A percentile compares a stretch with the other conserved stretches of the same genome.
These are phyloP conservation scores for Candida golubevii DNA, from an alignment of 805 yeast species.

Conservation along the genomic window DNA sequence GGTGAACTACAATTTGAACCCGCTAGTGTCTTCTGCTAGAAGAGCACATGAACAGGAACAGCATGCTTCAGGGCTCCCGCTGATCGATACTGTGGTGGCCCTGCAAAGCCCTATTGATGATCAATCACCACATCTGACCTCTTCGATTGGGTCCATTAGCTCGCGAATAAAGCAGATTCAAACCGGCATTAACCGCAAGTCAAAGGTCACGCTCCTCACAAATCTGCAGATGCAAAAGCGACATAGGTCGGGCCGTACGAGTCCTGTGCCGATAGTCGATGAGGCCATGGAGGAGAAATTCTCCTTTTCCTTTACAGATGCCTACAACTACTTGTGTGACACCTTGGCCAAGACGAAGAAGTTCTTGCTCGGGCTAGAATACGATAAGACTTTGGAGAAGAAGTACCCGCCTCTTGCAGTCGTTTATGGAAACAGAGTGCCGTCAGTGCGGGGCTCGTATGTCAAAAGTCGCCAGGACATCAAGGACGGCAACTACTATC, in stretches of 20 bases:
- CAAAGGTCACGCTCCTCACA: constrained; percentile 13
- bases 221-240: constrained; percentile 27
- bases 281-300: constrained; percentile 11
- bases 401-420: constrained; percentile 80
- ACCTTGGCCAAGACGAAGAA: constrained; percentile 57
- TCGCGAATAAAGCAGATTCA: constrained; percentile 17
- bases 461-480: constrained; percentile 62
- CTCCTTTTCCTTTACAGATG: constrained; percentile 47
- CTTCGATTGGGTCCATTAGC: constrained; percentile 17
- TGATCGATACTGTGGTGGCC: constrained; percentile 11
- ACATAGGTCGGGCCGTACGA: constrained; percentile 17
- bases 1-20: constrained; percentile 72
- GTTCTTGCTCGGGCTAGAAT: constrained; percentile 54
- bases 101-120: constrained; percentile 4
- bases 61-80: constrained; percentile 2
- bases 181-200: constrained; percentile 13
- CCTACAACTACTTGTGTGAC: constrained; percentile 58
- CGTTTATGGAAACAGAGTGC: constrained; percentile 76
- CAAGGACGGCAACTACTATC: constrained; percentile 64
- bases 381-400: constrained; percentile 39
- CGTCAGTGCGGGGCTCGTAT: constrained; percentile 78
- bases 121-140: background rate
- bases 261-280: constrained; percentile 10
- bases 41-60: constrained; percentile 11
- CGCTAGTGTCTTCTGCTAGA: constrained; percentile 52